Conservation (phyloP, 768 basidiomycete species). For the Tylopilus felleus region DNA sequence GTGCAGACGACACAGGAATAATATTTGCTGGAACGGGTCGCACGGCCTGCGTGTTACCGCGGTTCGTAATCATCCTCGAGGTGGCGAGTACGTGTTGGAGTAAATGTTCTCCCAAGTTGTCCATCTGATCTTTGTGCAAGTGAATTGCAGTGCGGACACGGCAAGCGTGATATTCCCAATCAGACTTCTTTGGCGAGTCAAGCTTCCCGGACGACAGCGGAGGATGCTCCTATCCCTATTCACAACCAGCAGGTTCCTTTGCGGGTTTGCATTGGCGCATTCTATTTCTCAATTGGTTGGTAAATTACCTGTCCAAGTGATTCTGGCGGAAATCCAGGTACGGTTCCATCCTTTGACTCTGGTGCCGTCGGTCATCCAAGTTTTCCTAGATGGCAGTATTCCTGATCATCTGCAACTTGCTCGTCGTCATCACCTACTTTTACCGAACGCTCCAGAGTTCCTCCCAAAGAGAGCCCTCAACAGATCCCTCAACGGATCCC, state of each 20-base stretch:
- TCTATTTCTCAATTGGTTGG: not conserved
- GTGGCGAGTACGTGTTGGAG: not conserved
- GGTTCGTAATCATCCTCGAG: constrained; percentile 1
- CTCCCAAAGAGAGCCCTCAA: not conserved
- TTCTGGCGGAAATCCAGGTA: not conserved
- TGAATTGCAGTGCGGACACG: constrained; percentile 1
- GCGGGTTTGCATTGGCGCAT: not conserved
- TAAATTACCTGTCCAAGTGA: not conserved
- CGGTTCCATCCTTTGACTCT: not conserved
- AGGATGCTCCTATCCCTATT: constrained; percentile 15
- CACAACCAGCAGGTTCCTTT: constrained; percentile 7
- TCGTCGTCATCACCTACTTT: constrained; percentile 13
- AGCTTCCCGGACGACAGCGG: constrained; percentile 12
- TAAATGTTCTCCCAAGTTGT: no score
- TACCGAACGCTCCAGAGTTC: not conserved
- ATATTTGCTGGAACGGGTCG: not conserved
- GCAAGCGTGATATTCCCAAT: not conserved
- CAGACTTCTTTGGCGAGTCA: constrained; percentile 14
- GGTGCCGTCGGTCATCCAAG: not conserved
- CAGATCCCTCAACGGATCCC: not conserved
- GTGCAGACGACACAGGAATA: not conserved
- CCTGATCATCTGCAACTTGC: constrained; percentile 11
- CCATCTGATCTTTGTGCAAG: not conserved
- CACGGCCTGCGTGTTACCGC: not conserved
- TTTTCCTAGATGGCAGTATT: not conserved